These are phyloP conservation scores for Penicillium malachiteum DNA, from an alignment of 495 filamentous ascomycete species.

Conservation along the genomic window DNA sequence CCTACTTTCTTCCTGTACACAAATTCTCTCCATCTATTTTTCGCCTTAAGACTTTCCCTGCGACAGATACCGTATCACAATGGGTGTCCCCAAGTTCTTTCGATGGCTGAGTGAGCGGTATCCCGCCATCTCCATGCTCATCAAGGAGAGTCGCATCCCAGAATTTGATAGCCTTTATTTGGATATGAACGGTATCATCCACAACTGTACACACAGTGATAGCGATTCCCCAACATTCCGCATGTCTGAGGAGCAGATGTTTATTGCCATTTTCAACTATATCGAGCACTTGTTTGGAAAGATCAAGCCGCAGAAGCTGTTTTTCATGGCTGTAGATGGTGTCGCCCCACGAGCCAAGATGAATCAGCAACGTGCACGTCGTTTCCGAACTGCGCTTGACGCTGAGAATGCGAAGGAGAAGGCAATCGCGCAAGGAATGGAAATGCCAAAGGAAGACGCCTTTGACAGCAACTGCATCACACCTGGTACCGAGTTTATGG, in stretches of 20 bases:
- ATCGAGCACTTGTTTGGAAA: slow-evolving; percentile 98
- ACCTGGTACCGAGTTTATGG: slow-evolving; percentile 97
- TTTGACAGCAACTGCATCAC: slow-evolving; percentile 99
- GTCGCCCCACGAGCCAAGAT: slow-evolving; percentile 98
- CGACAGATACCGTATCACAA: slow-evolving; percentile 26
- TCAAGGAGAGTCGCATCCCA: slow-evolving; percentile 97
- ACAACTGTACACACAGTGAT: slow-evolving; percentile 98
- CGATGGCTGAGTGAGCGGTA: slow-evolving; percentile 98
- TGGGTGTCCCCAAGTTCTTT: slow-evolving; percentile 96
- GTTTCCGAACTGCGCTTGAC: slow-evolving; percentile 93
- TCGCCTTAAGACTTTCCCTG: not conserved
- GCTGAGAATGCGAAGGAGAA: slow-evolving; percentile 85
- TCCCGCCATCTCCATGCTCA: slow-evolving; percentile 96
- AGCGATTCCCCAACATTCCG: slow-evolving; percentile 86
- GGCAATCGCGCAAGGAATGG: slow-evolving; percentile 79
- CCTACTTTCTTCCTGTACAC: too few relatives aligned
- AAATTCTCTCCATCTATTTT: not conserved
- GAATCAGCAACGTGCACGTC: slow-evolving; percentile 96
- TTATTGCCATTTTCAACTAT: slow-evolving; percentile 99
- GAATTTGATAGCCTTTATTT: slow-evolving; percentile 98
- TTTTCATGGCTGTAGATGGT: slow-evolving; percentile 99
- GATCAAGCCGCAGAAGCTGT: slow-evolving; percentile 96
- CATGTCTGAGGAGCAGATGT: slow-evolving; percentile 97
- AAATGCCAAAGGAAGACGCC: slow-evolving; percentile 91
- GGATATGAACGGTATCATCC: slow-evolving; percentile 99